Conservation (phyloP, 1,284 basidiomycete species). For the Rhodotorula sp. region DNA sequence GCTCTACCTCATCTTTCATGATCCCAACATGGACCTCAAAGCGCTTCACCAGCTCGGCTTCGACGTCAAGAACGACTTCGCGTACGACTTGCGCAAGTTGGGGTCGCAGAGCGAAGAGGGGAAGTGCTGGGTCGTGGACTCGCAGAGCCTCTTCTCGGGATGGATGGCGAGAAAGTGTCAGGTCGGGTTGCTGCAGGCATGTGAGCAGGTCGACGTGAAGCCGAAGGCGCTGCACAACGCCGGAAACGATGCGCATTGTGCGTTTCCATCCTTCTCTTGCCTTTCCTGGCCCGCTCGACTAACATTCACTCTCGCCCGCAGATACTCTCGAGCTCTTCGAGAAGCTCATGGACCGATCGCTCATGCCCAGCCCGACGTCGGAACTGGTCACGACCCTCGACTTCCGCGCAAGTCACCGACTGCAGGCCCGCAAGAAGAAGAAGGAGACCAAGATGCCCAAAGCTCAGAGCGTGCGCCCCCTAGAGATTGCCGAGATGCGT, state of each 20-base stretch:
- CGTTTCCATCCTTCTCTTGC: not conserved
- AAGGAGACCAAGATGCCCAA: not conserved
- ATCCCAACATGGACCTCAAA: conserved; percentile 26
- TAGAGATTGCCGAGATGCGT: no score
- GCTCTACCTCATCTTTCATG: conserved; percentile 37
- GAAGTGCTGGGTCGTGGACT: conserved; percentile 27
- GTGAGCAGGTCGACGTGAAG: conserved; percentile 14
- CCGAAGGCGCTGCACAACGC: conserved; percentile 33
- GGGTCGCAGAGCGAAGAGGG: not conserved
- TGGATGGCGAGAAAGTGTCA: conserved; percentile 18
- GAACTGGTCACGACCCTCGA: not conserved
- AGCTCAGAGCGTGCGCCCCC: no score
- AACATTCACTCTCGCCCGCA: not conserved
- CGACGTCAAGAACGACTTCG: conserved; percentile 3
- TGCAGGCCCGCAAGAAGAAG: not conserved
- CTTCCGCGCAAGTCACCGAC: not conserved
- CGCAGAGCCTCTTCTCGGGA: conserved; percentile 28
- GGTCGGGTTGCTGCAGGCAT: conserved; percentile 24
- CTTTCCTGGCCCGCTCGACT: not conserved
- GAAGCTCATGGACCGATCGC: conserved; percentile 18
- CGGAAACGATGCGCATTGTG: conserved; percentile 35
- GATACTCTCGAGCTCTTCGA: conserved; percentile 33
- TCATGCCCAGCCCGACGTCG: not conserved
- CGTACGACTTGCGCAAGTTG: conserved; percentile 5
- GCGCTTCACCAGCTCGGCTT: conserved; percentile 27